Evolutionary conservation across 345 rosid genomes (phyloP).

Genomic region (Eucalyptus victrix): DNA sequence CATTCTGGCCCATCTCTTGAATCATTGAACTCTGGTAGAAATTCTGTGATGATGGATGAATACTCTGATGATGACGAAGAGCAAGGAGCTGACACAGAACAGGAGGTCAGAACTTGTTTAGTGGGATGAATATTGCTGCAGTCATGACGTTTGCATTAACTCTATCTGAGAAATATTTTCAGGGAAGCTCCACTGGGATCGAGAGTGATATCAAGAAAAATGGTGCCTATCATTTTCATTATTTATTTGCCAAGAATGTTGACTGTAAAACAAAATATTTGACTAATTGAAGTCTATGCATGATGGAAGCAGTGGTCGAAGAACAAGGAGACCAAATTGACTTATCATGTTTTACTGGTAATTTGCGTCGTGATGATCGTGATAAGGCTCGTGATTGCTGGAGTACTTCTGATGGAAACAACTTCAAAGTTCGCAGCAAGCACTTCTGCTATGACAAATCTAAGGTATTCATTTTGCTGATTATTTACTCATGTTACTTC

Average conservation of each 20-base stretch:
- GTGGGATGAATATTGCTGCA: not conserved
- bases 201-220: slow-evolving; percentile 50
- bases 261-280: not conserved
- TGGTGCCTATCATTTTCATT: slow-evolving; percentile 24
- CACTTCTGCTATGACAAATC: slow-evolving; percentile 76
- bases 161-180: not conserved
- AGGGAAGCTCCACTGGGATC: slow-evolving; percentile 33
- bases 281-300: not conserved
- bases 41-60: slow-evolving; percentile 78
- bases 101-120: slow-evolving; percentile 42
- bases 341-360: slow-evolving; percentile 78
- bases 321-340: slow-evolving; percentile 66
- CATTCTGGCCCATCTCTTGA: slow-evolving; percentile 48
- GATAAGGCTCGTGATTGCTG: slow-evolving; percentile 91
- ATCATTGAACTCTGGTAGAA: slow-evolving; percentile 49
- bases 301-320: slow-evolving; percentile 49
- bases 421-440: slow-evolving; percentile 93
- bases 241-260: not conserved
- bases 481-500: not conserved
- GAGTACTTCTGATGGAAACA: slow-evolving; percentile 78
- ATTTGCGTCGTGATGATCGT: slow-evolving; percentile 68
- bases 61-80: slow-evolving; percentile 92
- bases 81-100: slow-evolving; percentile 81
- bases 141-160: not conserved
- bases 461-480: slow-evolving; percentile 37